phyloP scores from a whole-genome alignment of 768 basidiomycete genomes.

The Strobilomyces confusus region DNA sequence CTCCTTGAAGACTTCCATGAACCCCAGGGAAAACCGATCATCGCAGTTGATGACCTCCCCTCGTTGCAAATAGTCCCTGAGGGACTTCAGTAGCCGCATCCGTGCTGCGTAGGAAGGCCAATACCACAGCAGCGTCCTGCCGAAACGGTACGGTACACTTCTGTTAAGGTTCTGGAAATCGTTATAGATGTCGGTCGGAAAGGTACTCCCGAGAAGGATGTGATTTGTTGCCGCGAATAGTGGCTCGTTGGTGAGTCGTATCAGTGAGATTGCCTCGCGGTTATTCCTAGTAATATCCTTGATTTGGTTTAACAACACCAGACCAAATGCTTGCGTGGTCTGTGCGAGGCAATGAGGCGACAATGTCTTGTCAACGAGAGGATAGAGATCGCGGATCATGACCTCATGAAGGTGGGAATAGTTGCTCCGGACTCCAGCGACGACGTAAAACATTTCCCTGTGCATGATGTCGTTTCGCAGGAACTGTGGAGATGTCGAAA shows the following conservation, averaged over 20 bases:
- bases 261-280: slow-evolving; percentile 10
- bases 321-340: slow-evolving; percentile 12
- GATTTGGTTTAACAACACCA: slow-evolving; percentile 10
- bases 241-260: slow-evolving; percentile 12
- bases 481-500: not conserved
- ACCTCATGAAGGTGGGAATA: slow-evolving; percentile 10
- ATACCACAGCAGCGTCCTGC: slow-evolving; percentile 8
- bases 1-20: slow-evolving; percentile 17
- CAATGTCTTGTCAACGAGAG: slow-evolving; percentile 18
- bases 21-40: slow-evolving; percentile 5
- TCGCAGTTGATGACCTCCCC: slow-evolving; percentile 4
- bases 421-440: slow-evolving; percentile 11
- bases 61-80: slow-evolving; percentile 14
- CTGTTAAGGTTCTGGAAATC: slow-evolving; percentile 19
- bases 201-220: slow-evolving; percentile 17
- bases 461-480: slow-evolving; percentile 15
- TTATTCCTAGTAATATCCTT: not conserved
- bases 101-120: slow-evolving; percentile 17
- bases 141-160: slow-evolving; percentile 19
- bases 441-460: slow-evolving; percentile 6
- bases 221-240: slow-evolving; percentile 18
- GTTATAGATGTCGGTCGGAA: slow-evolving; percentile 17
- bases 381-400: slow-evolving; percentile 20
- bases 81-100: slow-evolving; percentile 2
- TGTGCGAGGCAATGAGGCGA: slow-evolving; percentile 12